phyloP scores from a whole-genome alignment of 1,139 yeast species.

The Kurtzmaniella quercitrusa region DNA sequence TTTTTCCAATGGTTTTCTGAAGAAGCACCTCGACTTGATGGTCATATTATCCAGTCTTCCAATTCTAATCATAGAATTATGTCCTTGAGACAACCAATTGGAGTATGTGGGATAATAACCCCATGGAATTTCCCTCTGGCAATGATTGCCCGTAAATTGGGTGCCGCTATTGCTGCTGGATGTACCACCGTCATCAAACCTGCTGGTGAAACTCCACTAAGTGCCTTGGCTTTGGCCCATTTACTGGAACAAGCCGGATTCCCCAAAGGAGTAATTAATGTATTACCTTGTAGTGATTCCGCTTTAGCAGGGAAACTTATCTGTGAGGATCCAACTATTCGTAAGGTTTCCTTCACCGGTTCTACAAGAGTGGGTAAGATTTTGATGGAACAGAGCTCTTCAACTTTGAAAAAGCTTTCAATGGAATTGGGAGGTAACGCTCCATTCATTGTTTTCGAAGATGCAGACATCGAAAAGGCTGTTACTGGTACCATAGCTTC shows the following conservation, averaged over 20 bases:
- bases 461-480: slow-evolving; percentile 46
- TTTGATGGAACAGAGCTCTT: slow-evolving; percentile 43
- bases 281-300: slow-evolving; percentile 56
- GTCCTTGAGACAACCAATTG: slow-evolving; percentile 75
- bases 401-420: slow-evolving; percentile 45
- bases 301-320: slow-evolving; percentile 61
- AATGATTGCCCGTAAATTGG: slow-evolving; percentile 88
- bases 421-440: slow-evolving; percentile 54
- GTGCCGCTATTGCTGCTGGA: slow-evolving; percentile 91
- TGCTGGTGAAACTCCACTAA: slow-evolving; percentile 82
- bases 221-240: slow-evolving; percentile 77
- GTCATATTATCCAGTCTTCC: slow-evolving; percentile 66
- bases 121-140: slow-evolving; percentile 98
- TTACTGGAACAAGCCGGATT: slow-evolving; percentile 77
- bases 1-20: slow-evolving; percentile 87
- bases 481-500: slow-evolving; percentile 49
- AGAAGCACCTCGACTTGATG: slow-evolving; percentile 76
- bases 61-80: slow-evolving; percentile 54
- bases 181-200: slow-evolving; percentile 90
- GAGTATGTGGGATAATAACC: slow-evolving; percentile 86
- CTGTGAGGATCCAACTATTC: slow-evolving; percentile 35
- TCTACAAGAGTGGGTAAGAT: slow-evolving; percentile 54
- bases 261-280: slow-evolving; percentile 80
- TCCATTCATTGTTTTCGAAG: slow-evolving; percentile 45
- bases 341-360: slow-evolving; percentile 56